Percentiles rank a stretch among this genome's conserved stretches.
Conservation (phyloP, 208 protist species). For the Acanthamoeba royreba region DNA sequence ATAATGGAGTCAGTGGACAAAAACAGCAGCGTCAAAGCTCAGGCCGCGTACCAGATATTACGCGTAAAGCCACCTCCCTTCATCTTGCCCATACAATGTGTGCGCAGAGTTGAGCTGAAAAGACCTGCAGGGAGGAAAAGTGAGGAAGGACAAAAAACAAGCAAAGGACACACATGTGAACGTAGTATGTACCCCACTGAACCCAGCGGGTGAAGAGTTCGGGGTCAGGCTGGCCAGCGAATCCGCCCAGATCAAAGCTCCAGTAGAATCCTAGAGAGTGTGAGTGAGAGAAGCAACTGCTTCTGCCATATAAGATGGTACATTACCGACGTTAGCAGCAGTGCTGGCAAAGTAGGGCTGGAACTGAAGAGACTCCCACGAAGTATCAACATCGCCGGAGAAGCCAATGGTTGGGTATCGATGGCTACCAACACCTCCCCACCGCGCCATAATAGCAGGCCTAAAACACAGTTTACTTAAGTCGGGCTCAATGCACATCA, state of each 20-base stretch:
- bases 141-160: too few species aligned
- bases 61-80: not conserved
- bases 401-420: not conserved
- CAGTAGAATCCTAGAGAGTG: slow-evolving; percentile 20
- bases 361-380: not conserved
- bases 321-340: not conserved
- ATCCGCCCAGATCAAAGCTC: not conserved
- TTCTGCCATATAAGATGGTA: too few species aligned
- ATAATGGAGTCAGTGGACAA: too few species aligned
- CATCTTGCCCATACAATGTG: slow-evolving; percentile 9
- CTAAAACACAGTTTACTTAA: too few species aligned
- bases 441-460: not conserved
- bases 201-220: slow-evolving; percentile 7
- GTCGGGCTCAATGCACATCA: not conserved
- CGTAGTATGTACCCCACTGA: not conserved
- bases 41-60: not conserved
- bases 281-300: too few species aligned
- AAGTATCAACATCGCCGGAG: not conserved
- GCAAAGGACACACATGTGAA: not conserved
- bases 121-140: too few species aligned
- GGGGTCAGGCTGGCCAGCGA: not conserved
- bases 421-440: not conserved
- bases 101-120: not conserved
- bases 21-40: not conserved
- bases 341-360: slow-evolving; percentile 25